Conservation (phyloP, 441 rosid genomes). For the Theobroma grandiflorum region DNA sequence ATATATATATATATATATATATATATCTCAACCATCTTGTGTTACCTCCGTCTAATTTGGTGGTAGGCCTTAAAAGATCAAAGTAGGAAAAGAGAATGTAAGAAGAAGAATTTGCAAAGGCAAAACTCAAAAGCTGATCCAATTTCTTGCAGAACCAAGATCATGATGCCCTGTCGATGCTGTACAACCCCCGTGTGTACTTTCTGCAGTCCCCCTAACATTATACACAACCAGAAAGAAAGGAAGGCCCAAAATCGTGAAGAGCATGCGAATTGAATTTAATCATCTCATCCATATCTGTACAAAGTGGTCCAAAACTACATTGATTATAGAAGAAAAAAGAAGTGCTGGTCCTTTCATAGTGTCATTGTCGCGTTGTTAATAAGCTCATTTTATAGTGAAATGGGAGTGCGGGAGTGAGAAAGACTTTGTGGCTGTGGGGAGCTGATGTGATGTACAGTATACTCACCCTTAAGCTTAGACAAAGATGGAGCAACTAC, state of each 20-base stretch:
- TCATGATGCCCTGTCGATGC: not conserved
- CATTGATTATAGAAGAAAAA: not conserved
- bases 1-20: no score
- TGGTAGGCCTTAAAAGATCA: no score
- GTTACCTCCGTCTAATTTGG: no score
- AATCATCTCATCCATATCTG: not conserved
- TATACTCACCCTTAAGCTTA: not conserved
- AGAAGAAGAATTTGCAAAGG: not conserved
- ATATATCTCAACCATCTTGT: no score
- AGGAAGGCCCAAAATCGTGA: not conserved
- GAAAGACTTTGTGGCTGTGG: not conserved
- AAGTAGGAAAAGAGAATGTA: no score
- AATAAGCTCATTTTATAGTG: not conserved
- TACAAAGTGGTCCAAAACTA: not conserved
- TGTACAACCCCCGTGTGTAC: not conserved
- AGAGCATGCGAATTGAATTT: not conserved
- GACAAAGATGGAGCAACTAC: conserved; percentile 4
- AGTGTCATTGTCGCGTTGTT: not conserved
- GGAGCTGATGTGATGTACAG: not conserved
- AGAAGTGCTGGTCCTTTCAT: not conserved
- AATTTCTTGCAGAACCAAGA: not conserved
- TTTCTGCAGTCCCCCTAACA: not conserved
- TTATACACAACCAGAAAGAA: not conserved
- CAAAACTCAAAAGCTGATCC: no score
- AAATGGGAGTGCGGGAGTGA: not conserved